A percentile compares a stretch with the other conserved stretches of the same genome.
Conservation (phyloP, 2,329 filamentous ascomycete species). For the Calonectria pteridis region DNA sequence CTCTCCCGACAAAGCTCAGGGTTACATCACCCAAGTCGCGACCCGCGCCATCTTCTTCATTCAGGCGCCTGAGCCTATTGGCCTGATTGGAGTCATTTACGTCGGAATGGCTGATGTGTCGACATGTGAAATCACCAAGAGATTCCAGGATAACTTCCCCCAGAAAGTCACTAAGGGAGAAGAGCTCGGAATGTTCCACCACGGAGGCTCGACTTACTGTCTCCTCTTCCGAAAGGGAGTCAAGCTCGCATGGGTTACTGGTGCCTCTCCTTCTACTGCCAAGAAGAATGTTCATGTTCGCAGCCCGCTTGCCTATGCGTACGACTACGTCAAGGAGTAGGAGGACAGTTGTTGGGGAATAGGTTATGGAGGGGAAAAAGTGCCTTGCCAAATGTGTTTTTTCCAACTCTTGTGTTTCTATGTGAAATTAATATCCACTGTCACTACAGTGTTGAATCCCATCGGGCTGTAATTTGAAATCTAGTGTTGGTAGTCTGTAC, state of each 20-base stretch:
- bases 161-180: constrained; percentile 67
- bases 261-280: constrained; percentile 25
- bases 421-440: not conserved
- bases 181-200: constrained; percentile 80
- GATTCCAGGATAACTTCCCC: constrained; percentile 13
- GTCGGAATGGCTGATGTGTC: constrained; percentile 80
- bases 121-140: constrained; percentile 67
- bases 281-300: constrained; percentile 35
- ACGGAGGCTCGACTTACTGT: constrained; percentile 75
- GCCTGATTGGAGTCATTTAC: constrained; percentile 75
- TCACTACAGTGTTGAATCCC: not conserved
- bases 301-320: constrained; percentile 31
- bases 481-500: not conserved
- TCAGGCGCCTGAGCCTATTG: constrained; percentile 74
- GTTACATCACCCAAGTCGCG: constrained; percentile 72
- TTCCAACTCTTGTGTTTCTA: not conserved
- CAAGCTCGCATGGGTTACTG: constrained; percentile 47
- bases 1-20: constrained; percentile 59
- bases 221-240: constrained; percentile 70
- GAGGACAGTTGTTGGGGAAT: not conserved
- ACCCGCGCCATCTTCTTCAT: constrained; percentile 76
- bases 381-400: not conserved
- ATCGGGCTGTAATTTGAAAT: not conserved
- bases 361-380: not conserved
- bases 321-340: not conserved